phyloP scores from a whole-genome alignment of 345 rosid genomes.

The Ceriops decandra region DNA sequence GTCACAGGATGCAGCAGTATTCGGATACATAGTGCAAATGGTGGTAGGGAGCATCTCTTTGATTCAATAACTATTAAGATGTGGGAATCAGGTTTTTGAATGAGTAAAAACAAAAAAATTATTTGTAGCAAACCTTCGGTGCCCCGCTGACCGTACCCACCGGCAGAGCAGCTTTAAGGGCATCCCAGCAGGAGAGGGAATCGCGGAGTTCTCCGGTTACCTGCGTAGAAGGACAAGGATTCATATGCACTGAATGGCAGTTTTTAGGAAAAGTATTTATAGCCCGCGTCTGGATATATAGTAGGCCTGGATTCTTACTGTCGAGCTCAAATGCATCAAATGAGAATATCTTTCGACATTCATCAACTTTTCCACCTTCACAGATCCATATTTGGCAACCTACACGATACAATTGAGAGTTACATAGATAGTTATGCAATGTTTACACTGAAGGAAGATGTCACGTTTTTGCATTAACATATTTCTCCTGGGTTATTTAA shows the following conservation, averaged over 20 bases:
- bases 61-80: neutral
- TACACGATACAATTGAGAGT: constrained; percentile 17
- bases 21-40: too few species aligned
- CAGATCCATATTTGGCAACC: constrained; percentile 81
- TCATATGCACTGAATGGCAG: neutral
- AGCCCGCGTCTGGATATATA: neutral
- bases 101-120: too few species aligned
- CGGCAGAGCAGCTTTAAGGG: constrained; percentile 69
- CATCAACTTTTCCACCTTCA: constrained; percentile 87
- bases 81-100: neutral
- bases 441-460: neutral
- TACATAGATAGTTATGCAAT: neutral
- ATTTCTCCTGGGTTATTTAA: neutral
- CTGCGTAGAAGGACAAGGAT: constrained; percentile 29
- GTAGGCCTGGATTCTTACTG: constrained; percentile 38
- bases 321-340: constrained; percentile 96
- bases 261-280: too few species aligned
- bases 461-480: neutral
- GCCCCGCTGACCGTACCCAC: constrained; percentile 93
- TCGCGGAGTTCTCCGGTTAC: constrained; percentile 80
- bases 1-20: too few species aligned
- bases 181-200: constrained; percentile 72
- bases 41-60: too few species aligned
- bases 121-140: constrained; percentile 50
- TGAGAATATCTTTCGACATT: constrained; percentile 83